Evolutionary conservation across 179 eudicot species (phyloP), one percentile per base, ranked within the genome.

Genomic region (Carnegiea gigantea): DNA sequence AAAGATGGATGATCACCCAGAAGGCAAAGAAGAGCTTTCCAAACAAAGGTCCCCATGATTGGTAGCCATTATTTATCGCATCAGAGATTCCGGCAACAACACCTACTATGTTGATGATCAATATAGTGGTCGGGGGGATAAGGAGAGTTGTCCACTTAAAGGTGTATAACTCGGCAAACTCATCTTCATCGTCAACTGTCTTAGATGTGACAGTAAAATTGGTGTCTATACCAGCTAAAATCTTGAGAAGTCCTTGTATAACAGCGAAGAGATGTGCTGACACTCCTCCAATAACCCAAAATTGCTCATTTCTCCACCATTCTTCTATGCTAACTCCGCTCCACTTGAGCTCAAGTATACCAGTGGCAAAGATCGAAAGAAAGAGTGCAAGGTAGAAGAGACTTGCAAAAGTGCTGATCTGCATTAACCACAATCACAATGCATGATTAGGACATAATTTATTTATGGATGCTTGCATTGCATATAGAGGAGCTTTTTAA

Each of bases 251-350:
- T 71, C 97, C 97, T 51, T 93, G 97, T 79, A 93, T 80, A 30
- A 93, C 97, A 4, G 97, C 97, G 79, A 93, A 93, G 36, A 93
- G 93, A 77, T 93, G 97, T 38, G 97, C 97, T 77, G 97, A 93
- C 20, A 93, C 88, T 49, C 97, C 96, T 57, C 97, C 97, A 36
- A 93, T 93, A 54, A 93, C 97, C 97, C 97, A 91, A 84, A 93
- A 93, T 36, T 93, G 97, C 87, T 93, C 97, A 68, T 92, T 93
- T 82, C 97, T 93, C 97, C 97, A 93, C 97, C 97, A 93, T 84
- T 93, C 97, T 84, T 93, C 97, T 15, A 93, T 92, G 91, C 95
- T 90, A 5, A 93, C 97, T 80, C 97, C 97, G 79, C 97, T 93
- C 97, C 97, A 93, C 80, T 92, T 88, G 57, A 93, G 94, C 90